Base-by-base conservation (phyloP, 192 early-diverging fungal genomes). In the Podila minutissima region DNA sequence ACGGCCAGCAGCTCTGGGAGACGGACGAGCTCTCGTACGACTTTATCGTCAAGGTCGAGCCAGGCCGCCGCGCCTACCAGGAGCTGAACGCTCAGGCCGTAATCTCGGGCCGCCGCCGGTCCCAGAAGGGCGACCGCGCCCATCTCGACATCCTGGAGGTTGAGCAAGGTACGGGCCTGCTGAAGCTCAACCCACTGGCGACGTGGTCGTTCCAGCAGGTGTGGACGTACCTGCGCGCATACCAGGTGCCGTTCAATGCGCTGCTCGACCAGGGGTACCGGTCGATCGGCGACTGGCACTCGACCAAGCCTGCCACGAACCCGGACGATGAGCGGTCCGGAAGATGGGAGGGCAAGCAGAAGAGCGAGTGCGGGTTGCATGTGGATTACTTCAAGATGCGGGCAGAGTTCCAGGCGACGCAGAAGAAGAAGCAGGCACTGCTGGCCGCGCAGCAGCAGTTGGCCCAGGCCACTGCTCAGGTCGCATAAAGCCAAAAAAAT, bases 351-450 rank as follows among this genome's bases (percentile, higher is more conserved):
- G 95, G 95, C 8, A 87, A 91, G 62, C 87, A 92, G 64, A 97
- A 98, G 87, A 91, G 93, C 3, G 97, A 98, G 85, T 98, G 97
- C 75, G 97, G 97, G 0, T 75, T 98, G 46, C 97, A 98, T 87
- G 96, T 97, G 84, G 95, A 98, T 77, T 98, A 97, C 83, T 95
- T 97, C 83, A 93, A 94, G 84, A 95, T 97, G 94, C 86, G 94
- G 32, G 87, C 92, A 8, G 89, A 88, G 35, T 97, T 91, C 82
- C 72, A 94, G 66, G 93, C 93, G 0, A 88, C 92, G 26, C 90
- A 90, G 82, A 93, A 95, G 86, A 89, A 92, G 87, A 85, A 88
- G 78, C 89, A 92, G 46, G 81, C 69, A 0, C 58, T 55, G 53
- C 22, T 55, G 0, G 53, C 53, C 24, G 19, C 12, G 51, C 53